Percentiles rank a stretch among this genome's conserved stretches.
These are phyloP conservation scores for Phanerodontia chrysosporium DNA, from an alignment of 768 basidiomycete species.

Conservation along the genomic window DNA sequence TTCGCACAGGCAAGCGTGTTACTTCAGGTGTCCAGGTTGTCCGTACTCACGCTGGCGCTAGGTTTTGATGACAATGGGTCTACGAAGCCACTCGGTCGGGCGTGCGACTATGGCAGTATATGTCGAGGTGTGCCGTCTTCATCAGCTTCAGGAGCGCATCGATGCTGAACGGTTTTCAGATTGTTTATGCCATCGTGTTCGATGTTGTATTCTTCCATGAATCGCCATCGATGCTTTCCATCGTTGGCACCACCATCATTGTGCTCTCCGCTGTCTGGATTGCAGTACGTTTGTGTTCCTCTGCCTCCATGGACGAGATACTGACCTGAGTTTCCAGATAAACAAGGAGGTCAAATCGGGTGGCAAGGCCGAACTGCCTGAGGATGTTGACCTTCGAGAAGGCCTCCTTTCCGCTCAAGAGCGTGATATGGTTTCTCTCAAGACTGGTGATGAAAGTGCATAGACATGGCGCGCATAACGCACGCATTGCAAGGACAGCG, in stretches of 20 bases:
- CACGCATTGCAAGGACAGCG: no score
- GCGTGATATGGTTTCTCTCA: neutral
- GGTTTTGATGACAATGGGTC: conserved; percentile 52
- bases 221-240: conserved; percentile 51
- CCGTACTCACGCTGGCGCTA: no score
- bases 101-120: conserved; percentile 62
- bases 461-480: conserved; percentile 17
- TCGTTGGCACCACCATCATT: conserved; percentile 63
- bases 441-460: neutral
- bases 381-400: neutral
- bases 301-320: no score
- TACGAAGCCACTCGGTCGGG: conserved; percentile 62
- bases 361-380: neutral
- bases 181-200: conserved; percentile 64
- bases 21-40: no score
- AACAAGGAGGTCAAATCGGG: neutral
- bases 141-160: neutral
- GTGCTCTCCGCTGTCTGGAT: conserved; percentile 58
- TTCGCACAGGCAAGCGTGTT: conserved; percentile 29
- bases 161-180: conserved; percentile 31
- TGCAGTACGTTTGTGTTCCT: conserved; percentile 35
- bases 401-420: neutral
- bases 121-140: conserved; percentile 35
- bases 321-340: neutral
- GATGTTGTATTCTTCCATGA: conserved; percentile 64